Base-by-base conservation (phyloP, 352 stramenopile species). In the Globisporangium middletonii region DNA sequence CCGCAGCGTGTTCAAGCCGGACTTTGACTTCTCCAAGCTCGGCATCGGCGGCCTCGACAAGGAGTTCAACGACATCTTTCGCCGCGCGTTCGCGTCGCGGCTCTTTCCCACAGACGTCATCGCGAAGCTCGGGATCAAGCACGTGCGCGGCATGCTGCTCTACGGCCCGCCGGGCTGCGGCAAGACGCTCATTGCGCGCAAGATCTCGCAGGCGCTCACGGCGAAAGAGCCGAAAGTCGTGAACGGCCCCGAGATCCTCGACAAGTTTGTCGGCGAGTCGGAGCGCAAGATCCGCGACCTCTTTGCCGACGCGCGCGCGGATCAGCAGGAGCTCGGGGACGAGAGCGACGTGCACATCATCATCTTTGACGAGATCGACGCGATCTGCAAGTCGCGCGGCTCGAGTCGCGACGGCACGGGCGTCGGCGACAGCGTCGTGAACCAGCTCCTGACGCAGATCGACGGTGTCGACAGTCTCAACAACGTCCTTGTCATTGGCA, bases 341-440 rank as follows among this genome's bases (percentile, higher is more conserved):
- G 92, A 98, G 55, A 98, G 86, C 55, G 97, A 98, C 62, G 86
- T 99, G 51, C 97, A 99, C 72, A 99, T 99, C 68, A 98, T 99
- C 69, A 99, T 99, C 69, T 98, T 99, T 65, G 97, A 99, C 76
- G 97, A 99, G 74, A 99, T 99, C 73, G 98, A 99, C 80, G 97
- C 98, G 37, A 99, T 99, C 73, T 99, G 95, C 71, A 99, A 99
- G 70, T 64, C 89, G 50, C 91, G 98, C 73, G 97, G 97, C 53
- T 87, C 77, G 49, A 92, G 79, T 50, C 82, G 84, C 44, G 95
- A 98, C 65, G 85, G 96, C 53, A 99, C 97, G 3, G 97, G 97
- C 45, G 97, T 99, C 28, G 88, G 86, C 28, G 97, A 99, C 72
- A 98, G 85, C 13, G 97, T 99, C 16, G 98, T 99, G 55, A 99